Conservation (phyloP, 2,329 filamentous ascomycete species). For the Blastomyces emzantsi region DNA sequence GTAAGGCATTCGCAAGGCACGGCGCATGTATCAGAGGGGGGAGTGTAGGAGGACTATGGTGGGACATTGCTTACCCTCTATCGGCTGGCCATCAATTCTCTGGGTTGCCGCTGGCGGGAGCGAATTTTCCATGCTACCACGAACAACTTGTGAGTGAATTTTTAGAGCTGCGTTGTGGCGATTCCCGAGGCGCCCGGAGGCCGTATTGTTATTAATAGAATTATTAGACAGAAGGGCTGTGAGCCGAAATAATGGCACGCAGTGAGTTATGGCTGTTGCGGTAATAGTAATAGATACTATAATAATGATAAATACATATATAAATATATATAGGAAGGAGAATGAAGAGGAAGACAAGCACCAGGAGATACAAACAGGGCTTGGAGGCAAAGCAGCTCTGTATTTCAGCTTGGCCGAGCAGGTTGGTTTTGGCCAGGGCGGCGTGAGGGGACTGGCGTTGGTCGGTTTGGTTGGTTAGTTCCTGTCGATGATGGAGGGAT, state of each 20-base stretch:
- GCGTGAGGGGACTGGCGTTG: not conserved
- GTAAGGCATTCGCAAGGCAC: not conserved
- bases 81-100: not conserved
- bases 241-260: not conserved
- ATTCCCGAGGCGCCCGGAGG: not conserved
- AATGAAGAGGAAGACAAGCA: not conserved
- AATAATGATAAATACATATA: not conserved
- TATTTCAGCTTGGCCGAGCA: not conserved
- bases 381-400: not conserved
- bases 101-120: not conserved
- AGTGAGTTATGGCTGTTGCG: too few relatives aligned
- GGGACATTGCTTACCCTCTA: not conserved
- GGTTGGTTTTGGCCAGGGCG: not conserved
- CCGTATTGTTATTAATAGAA: not conserved
- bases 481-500: not conserved
- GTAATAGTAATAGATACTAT: not conserved
- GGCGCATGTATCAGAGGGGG: not conserved
- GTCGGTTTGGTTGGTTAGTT: not conserved
- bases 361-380: too few relatives aligned
- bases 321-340: not conserved
- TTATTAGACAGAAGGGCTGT: not conserved
- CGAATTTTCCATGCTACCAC: conserved; percentile 5
- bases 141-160: not conserved
- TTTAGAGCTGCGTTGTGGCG: not conserved
- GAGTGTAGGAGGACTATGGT: not conserved